Percentiles rank a stretch among this genome's conserved stretches.
phyloP scores from a whole-genome alignment of 768 basidiomycete species.

The Cyathus striatus region DNA sequence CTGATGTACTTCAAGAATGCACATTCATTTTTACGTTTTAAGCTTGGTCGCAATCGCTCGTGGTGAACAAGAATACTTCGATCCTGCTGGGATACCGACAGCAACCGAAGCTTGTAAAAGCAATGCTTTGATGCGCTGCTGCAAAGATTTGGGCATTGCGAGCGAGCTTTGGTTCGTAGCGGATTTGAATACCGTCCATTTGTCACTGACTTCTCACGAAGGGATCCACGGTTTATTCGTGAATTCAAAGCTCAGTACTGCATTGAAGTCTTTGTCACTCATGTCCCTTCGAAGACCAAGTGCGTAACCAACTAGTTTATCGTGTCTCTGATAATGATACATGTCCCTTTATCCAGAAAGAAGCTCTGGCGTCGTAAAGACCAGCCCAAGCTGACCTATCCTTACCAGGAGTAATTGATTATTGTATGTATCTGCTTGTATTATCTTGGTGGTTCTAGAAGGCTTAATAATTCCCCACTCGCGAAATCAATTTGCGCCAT shows the following conservation, averaged over 20 bases:
- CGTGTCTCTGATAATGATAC: too few species aligned
- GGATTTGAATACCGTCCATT: too few species aligned
- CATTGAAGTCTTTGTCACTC: conserved; percentile 81
- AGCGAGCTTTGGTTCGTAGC: conserved; percentile 84
- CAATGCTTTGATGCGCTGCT: conserved; percentile 96
- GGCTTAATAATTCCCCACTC: too few species aligned
- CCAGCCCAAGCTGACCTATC: conserved; percentile 81
- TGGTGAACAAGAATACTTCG: conserved; percentile 97
- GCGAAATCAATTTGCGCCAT: too few species aligned
- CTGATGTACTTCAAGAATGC: background rate
- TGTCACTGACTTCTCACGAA: conserved; percentile 18
- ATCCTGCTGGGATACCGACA: conserved; percentile 83
- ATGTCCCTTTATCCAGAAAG: too few species aligned
- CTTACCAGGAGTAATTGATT: conserved; percentile 64
- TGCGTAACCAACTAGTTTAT: too few species aligned
- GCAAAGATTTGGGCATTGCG: conserved; percentile 93
- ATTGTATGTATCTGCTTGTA: too few species aligned
- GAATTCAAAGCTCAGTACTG: conserved; percentile 85
- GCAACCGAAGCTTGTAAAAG: conserved; percentile 95
- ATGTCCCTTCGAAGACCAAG: conserved; percentile 87
- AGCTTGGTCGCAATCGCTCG: conserved; percentile 88
- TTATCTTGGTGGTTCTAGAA: too few species aligned
- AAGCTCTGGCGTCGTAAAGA: conserved; percentile 91
- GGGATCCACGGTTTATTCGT: conserved; percentile 95
- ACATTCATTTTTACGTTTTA: background rate